Base-by-base conservation (phyloP, 2,329 filamentous ascomycete genomes). In the Plectosphaerella plurivora region DNA sequence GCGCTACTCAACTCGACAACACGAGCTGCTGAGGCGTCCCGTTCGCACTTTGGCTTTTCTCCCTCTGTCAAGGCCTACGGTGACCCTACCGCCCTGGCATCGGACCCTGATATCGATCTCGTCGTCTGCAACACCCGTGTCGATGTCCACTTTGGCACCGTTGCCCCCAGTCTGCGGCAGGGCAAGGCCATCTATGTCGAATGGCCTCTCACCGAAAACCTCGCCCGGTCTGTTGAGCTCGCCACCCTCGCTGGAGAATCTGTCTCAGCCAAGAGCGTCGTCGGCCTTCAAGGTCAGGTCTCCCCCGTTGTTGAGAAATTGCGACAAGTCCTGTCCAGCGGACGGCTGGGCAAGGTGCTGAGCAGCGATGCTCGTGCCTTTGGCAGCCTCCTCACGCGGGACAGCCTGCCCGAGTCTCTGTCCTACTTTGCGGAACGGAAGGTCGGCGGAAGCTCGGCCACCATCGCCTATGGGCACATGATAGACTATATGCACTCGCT, bases 141-240 rank as follows among this genome's bases (percentile, higher is more conserved):
- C 1, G 79, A 83, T 53, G 70, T 71, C 1, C 82, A 86, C 55
- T 68, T 73, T 45, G 52, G 64, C 2, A 73, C 72, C 2, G 66
- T 73, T 0, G 65, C 70, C 11, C 76, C 81, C 0, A 76, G 73
- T 15, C 56, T 83, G 1, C 65, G 67, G 14, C 75, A 77, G 0
- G 81, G 80, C 0, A 83, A 84, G 61, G 59, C 66, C 0, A 70
- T 79, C 0, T 86, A 69, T 52, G 71, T 82, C 0, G 82, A 86
- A 65, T 86, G 82, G 78, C 82, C 80, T 6, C 66, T 85, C 1
- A 78, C 76, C 0, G 64, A 75, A 14, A 72, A 76, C 50, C 61
- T 65, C 1, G 52, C 59, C 2, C 65, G 72, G 1, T 77, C 73
- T 0, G 58, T 61, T 15, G 73, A 76, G 44, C 63, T 84, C 51